A percentile compares a stretch with the other conserved stretches of the same genome.
These are phyloP conservation scores for Kwoniella dejecticola DNA, from an alignment of 768 basidiomycete genomes.

Conservation along the genomic window DNA sequence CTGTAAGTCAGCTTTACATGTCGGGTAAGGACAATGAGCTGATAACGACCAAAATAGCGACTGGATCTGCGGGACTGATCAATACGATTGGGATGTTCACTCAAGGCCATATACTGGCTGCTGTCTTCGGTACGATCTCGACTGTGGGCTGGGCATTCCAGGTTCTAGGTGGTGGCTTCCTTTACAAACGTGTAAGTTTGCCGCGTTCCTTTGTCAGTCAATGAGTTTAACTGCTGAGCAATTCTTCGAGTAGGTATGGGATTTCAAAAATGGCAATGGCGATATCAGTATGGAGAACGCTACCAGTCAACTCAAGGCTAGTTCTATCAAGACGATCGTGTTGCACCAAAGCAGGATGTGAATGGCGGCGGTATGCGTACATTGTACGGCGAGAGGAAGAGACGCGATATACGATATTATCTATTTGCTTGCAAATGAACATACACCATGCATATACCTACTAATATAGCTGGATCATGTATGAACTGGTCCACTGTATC, in stretches of 20 bases:
- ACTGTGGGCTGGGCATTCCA: constrained; percentile 87
- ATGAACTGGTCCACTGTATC: too few relatives aligned
- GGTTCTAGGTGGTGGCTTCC: constrained; percentile 56
- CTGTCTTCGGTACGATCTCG: constrained; percentile 74
- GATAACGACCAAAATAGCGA: constrained; percentile 54
- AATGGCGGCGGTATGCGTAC: background rate
- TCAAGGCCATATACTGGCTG: constrained; percentile 72
- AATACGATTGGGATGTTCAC: constrained; percentile 83
- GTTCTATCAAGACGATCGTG: constrained; percentile 45
- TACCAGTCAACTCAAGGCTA: constrained; percentile 39
- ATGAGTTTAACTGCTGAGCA: background rate
- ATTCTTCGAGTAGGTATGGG: constrained; percentile 44
- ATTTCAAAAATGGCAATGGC: constrained; percentile 55
- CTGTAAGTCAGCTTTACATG: constrained; percentile 36
- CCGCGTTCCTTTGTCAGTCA: background rate
- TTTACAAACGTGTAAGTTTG: constrained; percentile 47
- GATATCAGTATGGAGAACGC: constrained; percentile 50
- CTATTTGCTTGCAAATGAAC: too few relatives aligned
- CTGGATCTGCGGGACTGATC: constrained; percentile 92
- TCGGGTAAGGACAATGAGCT: background rate
- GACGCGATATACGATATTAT: constrained; percentile 2
- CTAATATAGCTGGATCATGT: too few relatives aligned
- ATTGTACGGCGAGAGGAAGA: background rate
- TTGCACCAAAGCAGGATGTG: constrained; percentile 40
- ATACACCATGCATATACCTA: background rate